A percentile compares a stretch with the other conserved stretches of the same genome.
Evolutionary conservation across 2,329 filamentous ascomycete species (phyloP).

Genomic region (Pseudogymnoascus sp.): DNA sequence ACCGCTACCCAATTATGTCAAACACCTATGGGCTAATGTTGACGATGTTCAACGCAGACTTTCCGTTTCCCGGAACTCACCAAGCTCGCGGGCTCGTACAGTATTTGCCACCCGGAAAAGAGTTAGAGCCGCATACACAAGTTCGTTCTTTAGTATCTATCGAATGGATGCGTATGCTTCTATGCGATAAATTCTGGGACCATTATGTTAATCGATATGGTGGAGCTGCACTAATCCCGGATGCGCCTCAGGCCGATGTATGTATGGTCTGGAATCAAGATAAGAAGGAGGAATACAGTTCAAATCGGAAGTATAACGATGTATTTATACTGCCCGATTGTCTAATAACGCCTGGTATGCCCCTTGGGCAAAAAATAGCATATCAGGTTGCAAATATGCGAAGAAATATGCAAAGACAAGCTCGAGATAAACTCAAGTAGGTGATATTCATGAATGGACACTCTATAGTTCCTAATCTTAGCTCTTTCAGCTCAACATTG

Average conservation of each 20-base stretch:
- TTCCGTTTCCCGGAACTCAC: neutral
- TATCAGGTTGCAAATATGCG: neutral
- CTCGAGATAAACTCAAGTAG: neutral
- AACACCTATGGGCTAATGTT: neutral
- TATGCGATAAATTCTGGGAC: neutral
- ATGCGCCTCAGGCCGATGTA: neutral
- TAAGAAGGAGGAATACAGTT: too few species aligned
- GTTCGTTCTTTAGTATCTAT: neutral
- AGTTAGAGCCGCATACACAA: neutral
- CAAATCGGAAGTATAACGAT: too few species aligned
- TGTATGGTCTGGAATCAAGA: neutral
- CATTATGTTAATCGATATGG: neutral
- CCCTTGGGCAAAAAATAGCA: neutral
- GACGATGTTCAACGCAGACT: neutral
- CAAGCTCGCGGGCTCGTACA: too few species aligned
- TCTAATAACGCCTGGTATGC: neutral
- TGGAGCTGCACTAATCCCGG: neutral
- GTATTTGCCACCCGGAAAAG: neutral
- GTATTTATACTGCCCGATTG: too few species aligned
- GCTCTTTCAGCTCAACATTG: too few species aligned
- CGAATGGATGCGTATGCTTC: neutral
- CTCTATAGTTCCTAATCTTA: too few species aligned
- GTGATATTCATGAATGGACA: too few species aligned
- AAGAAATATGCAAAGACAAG: neutral
- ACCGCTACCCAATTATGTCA: neutral